These are phyloP conservation scores for Saksenaea vasiformis DNA, from an alignment of 371 early-diverging fungal species.

Conservation along the genomic window DNA sequence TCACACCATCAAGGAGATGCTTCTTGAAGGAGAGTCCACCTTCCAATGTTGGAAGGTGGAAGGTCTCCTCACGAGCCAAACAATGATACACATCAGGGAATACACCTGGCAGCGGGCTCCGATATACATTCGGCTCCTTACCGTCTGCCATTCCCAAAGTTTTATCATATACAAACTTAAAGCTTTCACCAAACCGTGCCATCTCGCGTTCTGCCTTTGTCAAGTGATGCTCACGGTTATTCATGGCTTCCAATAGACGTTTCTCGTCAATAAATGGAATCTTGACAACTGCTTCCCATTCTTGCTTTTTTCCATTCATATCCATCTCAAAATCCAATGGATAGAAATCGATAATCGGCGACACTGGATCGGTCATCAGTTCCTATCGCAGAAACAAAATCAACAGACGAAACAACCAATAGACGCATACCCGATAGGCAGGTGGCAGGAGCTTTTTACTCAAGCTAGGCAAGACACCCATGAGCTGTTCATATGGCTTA, in stretches of 20 bases:
- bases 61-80: conserved; percentile 47
- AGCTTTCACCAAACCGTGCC: conserved; percentile 71
- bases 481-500: conserved; percentile 96
- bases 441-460: conserved; percentile 80
- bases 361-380: conserved; percentile 82
- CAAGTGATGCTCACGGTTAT: conserved; percentile 63
- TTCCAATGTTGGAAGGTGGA: conserved; percentile 58
- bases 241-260: conserved; percentile 83
- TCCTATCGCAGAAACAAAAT: conserved; percentile 28
- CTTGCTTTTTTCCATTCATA: conserved; percentile 97
- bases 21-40: conserved; percentile 53
- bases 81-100: conserved; percentile 73
- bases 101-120: conserved; percentile 69
- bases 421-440: conserved; percentile 62
- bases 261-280: conserved; percentile 94
- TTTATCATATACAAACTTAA: conserved; percentile 62
- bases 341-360: conserved; percentile 93
- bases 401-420: not conserved
- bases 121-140: conserved; percentile 36
- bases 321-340: conserved; percentile 91
- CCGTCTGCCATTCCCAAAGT: conserved; percentile 30
- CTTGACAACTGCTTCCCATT: conserved; percentile 97
- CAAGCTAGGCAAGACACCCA: conserved; percentile 96
- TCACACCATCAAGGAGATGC: conserved; percentile 69
- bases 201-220: conserved; percentile 70